phyloP scores from a whole-genome alignment of 1,284 basidiomycete genomes.

The Nidula niveotomentosa region DNA sequence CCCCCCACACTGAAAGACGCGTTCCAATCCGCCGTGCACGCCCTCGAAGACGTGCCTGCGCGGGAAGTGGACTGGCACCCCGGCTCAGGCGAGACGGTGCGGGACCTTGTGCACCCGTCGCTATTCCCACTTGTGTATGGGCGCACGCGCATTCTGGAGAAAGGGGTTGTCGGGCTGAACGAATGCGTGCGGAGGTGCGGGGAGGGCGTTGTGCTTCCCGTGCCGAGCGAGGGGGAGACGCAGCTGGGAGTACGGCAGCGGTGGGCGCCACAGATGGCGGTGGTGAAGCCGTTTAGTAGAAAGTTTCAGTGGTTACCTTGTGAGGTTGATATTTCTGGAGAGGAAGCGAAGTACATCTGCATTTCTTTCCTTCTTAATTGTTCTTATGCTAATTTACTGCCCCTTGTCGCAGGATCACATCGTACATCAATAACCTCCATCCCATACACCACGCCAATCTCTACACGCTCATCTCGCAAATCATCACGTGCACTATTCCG shows the following conservation, averaged over 20 bases:
- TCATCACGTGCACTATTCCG: constrained; percentile 20
- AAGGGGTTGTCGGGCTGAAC: constrained; percentile 8
- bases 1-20: constrained; percentile 3
- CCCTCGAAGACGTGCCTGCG: constrained; percentile 30
- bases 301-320: constrained; percentile 26
- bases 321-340: constrained; percentile 21
- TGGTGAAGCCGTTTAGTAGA: constrained; percentile 11
- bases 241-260: neutral
- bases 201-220: constrained; percentile 8
- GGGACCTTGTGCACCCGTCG: constrained; percentile 43
- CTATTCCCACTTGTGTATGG: constrained; percentile 36
- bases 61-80: constrained; percentile 40
- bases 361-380: neutral
- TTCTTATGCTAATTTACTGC: neutral
- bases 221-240: constrained; percentile 1
- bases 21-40: constrained; percentile 6
- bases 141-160: constrained; percentile 8
- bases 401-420: constrained; percentile 16
- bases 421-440: constrained; percentile 28
- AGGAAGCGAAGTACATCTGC: constrained; percentile 14
- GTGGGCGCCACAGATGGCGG: neutral
- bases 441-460: constrained; percentile 15
- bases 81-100: constrained; percentile 32
- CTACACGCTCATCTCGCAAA: constrained; percentile 18
- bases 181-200: constrained; percentile 14